Evolutionary conservation across 2,329 filamentous ascomycete species (phyloP), one percentile per base, ranked within the genome.

Genomic region (Scopulariopsis brevicaulis): DNA sequence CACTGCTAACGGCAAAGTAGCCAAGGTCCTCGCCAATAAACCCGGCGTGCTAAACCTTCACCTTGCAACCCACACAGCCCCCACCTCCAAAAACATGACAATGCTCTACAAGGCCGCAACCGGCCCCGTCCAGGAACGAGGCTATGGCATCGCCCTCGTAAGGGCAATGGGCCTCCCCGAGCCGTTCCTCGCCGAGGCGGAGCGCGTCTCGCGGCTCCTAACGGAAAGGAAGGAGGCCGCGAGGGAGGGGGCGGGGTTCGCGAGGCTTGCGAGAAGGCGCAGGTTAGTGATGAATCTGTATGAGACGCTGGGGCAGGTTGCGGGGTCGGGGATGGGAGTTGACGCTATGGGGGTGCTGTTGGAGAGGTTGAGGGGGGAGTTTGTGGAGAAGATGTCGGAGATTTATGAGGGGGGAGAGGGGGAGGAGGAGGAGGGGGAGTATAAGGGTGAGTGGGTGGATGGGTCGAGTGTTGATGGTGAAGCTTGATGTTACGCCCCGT

Each of bases 51-150:
- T 92, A 25, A 96, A 90, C 63, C 74, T 96, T 2, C 91, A 96
- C 66, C 79, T 97, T 2, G 80, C 83, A 0, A 88, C 92, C 0
- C 80, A 91, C 50, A 83, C 85, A 53, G 75, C 75, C 0, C 66
- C 66, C 1, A 69, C 73, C 0, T 71, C 80, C 2, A 74, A 78
- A 2, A 77, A 83, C 1, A 88, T 96, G 73, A 89, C 80, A 0
- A 96, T 97, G 91, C 76, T 94, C 0, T 97, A 97, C 72, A 92
- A 85, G 62, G 80, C 96, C 43, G 77, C 82, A 0, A 80, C 86
- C 15, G 93, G 94, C 0, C 82, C 81, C 0, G 81, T 89, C 1
- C 73, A 82, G 58, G 84, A 90, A 58, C 75, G 83, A 53, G 84
- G 90, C 63, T 99, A 99, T 65, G 94, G 94, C 0, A 79, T 96